These are phyloP conservation scores for Salix caprea DNA, from an alignment of 345 rosid species.

Conservation along the genomic window DNA sequence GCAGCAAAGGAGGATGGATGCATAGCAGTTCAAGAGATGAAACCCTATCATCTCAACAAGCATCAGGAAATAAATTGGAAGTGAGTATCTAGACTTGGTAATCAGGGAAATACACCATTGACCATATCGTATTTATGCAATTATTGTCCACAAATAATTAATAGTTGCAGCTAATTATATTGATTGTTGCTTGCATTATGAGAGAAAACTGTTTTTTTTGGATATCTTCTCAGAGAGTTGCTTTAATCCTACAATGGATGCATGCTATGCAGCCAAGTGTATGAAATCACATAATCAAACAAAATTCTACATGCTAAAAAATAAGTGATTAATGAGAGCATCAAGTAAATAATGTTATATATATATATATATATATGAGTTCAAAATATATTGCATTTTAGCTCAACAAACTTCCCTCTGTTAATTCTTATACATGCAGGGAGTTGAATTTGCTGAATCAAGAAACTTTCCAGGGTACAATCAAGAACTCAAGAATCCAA, in stretches of 20 bases:
- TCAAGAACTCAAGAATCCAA: slow-evolving; percentile 21
- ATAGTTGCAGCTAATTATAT: not conserved
- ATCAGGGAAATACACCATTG: not conserved
- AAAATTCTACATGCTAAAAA: not conserved
- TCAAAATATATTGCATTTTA: not conserved
- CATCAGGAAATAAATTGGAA: slow-evolving; percentile 10
- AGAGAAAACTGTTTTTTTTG: not conserved
- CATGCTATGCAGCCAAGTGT: not conserved
- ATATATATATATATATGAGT: too few species aligned
- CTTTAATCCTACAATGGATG: not conserved
- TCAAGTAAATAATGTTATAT: not conserved
- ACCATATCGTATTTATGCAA: not conserved
- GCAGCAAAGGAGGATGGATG: slow-evolving; percentile 28
- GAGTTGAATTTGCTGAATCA: slow-evolving; percentile 20
- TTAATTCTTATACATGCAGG: slow-evolving; percentile 20
- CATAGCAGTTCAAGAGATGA: slow-evolving; percentile 10
- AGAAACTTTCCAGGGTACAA: slow-evolving; percentile 6
- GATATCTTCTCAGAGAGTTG: not conserved
- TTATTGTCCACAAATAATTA: not conserved
- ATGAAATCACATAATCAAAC: not conserved
- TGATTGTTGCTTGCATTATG: not conserved
- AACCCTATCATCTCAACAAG: slow-evolving; percentile 3
- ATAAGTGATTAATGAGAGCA: not conserved
- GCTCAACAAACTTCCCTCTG: not conserved
- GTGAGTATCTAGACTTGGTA: slow-evolving; percentile 10